Conservation (phyloP, 768 basidiomycete genomes). For the Cystobasidium onofrii region DNA sequence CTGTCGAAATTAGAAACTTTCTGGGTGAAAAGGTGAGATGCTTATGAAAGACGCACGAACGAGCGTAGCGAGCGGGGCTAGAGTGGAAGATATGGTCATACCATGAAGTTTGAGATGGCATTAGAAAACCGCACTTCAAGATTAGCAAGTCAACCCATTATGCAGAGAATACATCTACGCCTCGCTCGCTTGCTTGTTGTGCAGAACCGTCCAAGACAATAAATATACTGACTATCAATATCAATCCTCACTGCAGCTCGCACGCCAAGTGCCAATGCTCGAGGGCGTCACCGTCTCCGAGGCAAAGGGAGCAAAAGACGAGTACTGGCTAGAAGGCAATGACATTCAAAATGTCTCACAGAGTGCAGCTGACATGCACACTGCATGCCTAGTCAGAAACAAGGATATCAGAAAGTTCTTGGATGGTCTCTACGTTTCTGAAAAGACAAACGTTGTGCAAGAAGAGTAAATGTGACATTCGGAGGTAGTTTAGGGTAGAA, state of each 20-base stretch:
- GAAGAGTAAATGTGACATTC: constrained; percentile 38
- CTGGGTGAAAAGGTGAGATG: constrained; percentile 77
- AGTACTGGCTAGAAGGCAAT: constrained; percentile 65
- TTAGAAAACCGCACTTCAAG: neutral
- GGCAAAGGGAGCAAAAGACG: constrained; percentile 87
- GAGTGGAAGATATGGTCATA: neutral
- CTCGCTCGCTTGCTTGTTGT: neutral
- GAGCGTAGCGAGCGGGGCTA: neutral
- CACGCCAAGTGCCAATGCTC: constrained; percentile 87
- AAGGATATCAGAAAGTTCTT: constrained; percentile 99
- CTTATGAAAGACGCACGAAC: neutral
- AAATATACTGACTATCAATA: too few relatives aligned
- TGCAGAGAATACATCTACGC: neutral
- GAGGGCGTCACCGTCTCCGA: constrained; percentile 73
- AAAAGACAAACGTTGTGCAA: constrained; percentile 44
- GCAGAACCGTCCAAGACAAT: too few relatives aligned
- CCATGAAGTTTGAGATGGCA: too few relatives aligned
- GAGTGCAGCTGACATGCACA: constrained; percentile 97
- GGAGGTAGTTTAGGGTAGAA: too few relatives aligned
- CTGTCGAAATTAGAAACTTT: constrained; percentile 88
- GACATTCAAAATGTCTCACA: constrained; percentile 97
- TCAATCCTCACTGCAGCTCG: constrained; percentile 44
- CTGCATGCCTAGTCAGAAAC: constrained; percentile 91
- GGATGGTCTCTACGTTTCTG: constrained; percentile 56
- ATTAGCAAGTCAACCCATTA: too few relatives aligned